A percentile compares a stretch with the other conserved stretches of the same genome.
These are phyloP conservation scores for Rhododendron molle DNA, from an alignment of 148 eudicot species.

Conservation along the genomic window DNA sequence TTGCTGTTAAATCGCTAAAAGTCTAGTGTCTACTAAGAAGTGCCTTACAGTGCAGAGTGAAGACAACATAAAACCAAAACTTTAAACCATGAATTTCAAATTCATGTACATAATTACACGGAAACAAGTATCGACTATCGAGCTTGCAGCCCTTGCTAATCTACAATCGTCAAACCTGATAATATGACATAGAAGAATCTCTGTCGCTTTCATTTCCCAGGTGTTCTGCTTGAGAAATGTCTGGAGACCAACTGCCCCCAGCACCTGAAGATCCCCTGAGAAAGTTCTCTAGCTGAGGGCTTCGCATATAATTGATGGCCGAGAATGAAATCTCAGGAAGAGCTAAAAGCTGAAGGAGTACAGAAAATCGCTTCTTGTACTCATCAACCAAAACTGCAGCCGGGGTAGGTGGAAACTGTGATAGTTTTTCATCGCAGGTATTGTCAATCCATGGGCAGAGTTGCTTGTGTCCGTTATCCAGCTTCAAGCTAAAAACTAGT, in stretches of 20 bases:
- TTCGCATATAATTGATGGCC: conserved; percentile 48
- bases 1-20: not conserved
- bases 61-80: not conserved
- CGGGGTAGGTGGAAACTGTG: conserved; percentile 62
- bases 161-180: conserved; percentile 54
- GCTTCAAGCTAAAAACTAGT: conserved; percentile 78
- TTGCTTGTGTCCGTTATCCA: conserved; percentile 81
- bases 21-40: not conserved
- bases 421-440: conserved; percentile 71
- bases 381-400: conserved; percentile 53
- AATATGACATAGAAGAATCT: conserved; percentile 46
- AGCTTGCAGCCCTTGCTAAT: not conserved
- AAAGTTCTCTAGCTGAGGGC: conserved; percentile 58
- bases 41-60: not conserved
- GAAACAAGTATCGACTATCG: not conserved
- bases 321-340: conserved; percentile 65
- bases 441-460: conserved; percentile 92
- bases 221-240: conserved; percentile 34
- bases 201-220: conserved; percentile 30
- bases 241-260: conserved; percentile 37
- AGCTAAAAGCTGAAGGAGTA: conserved; percentile 58
- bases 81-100: not conserved
- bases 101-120: not conserved
- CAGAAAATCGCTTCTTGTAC: conserved; percentile 61
- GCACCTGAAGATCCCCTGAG: conserved; percentile 42